Base-by-base conservation (phyloP, 805 yeast genomes). In the Sugiyamaella mastotermitis region DNA sequence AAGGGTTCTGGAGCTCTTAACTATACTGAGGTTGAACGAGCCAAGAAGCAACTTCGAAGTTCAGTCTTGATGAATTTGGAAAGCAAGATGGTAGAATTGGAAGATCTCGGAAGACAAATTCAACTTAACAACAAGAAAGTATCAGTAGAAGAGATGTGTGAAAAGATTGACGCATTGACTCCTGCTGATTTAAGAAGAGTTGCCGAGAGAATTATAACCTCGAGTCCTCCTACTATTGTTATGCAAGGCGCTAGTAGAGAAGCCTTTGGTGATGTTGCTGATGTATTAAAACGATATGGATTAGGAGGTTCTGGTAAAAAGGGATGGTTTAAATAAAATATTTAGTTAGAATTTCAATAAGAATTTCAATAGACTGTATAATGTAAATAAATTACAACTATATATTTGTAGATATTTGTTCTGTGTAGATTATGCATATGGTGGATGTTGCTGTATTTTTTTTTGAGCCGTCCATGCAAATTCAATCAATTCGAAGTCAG, bases 91-190 rank as follows among this genome's bases (percentile, higher is more conserved):
- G 94, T 94, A n/a, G 88, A 85, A 55, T 67, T 92, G 40, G 98
- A 92, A 62, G 98, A 92, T 54, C 69, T 88, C 62, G 97, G 97
- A 10, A 77, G 97, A 60, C 98, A 92, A 60, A 77, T 92, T 18
- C 95, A 84, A 60, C 76, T 84, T 32, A 86, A 83, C 56, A 85
- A 86, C 30, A 73, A 72, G 48, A 75, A 83, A 47, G 73, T 88
- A 6, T 76, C 83, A 10, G 80, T 86, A 6, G 64, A 68, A 23
- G 95, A 87, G 52, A 87, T 90, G 94, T 80, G 90, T 40, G 65
- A 60, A 5, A 77, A 78, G 52, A 86, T 92, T 45, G 87, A 83
- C 42, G 56, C 58, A 8, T 71, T 92, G 45, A 72, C 84, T 0
- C 70, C 77, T 3, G 63, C 62, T 4, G 96, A 90, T 56, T 69